Base-by-base conservation (phyloP, 306 rosid genomes). In the Hippophae rhamnoides region DNA sequence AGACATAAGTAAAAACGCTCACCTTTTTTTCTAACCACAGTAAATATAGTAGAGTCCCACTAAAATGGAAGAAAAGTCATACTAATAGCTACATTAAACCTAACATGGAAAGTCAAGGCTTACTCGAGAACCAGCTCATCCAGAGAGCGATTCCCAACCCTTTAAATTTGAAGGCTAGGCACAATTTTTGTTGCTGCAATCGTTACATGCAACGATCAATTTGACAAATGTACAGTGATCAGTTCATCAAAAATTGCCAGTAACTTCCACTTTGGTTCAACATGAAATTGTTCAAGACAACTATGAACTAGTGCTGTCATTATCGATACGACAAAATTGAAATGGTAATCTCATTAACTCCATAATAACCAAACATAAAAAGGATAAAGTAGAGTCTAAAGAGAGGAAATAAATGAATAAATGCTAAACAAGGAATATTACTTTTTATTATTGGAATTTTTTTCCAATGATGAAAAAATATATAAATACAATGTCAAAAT, bases 181-280 rank as follows among this genome's bases (percentile, higher is more conserved):
- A 41, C 48, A 47, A 6, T 6, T 46, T 63, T 67, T 56, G 1
- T 23, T 64, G 60, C 27, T 18, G 51, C 13, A 56, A 43, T 31
- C 67, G 70, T 76, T 76, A 67, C 64, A 64, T 67, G 73, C 69
- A 76, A 48, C 13, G 3, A 11, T 43, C 7, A 50, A 67, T 67
- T 18, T 71, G 81, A 72, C 81, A 72, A 71, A 60, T 76, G 77
- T 76, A 43, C 7, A 43, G n/a, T 9, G 56, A 60, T 42, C 41
- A 40, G 49, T 47, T 52, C 53, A 40, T 56, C 10, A 40, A 66
- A 18, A 51, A 64, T 53, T 45, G 50, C 56, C 58, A 1, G 47
- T 63, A 25, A 63, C 77, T 58, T 72, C 71, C 71, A n/a, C 38
- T 58, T 59, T 18, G 58, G 69, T 41, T 68, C 49, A 7, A 43